Conservation (phyloP, 768 basidiomycete genomes). For the Suillus luteus region DNA sequence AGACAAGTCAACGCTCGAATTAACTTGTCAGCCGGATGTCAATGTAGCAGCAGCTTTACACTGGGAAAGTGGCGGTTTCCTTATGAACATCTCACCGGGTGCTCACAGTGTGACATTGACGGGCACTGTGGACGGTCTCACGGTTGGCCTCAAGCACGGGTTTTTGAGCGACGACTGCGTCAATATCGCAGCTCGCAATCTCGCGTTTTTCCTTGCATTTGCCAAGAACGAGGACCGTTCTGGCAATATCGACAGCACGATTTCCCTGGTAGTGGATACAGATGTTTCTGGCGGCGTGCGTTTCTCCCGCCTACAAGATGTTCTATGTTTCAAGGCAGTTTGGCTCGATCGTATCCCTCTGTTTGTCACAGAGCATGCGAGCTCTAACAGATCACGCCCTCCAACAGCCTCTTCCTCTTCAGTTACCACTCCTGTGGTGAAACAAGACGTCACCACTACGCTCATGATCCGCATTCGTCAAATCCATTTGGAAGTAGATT, state of each 20-base stretch:
- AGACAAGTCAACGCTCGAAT: conserved; percentile 81
- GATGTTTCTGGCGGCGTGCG: conserved; percentile 78
- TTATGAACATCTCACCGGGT: conserved; percentile 75
- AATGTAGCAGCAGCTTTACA: conserved; percentile 87
- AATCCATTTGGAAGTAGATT: conserved; percentile 74
- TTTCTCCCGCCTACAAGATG: conserved; percentile 87
- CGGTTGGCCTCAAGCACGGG: conserved; percentile 80
- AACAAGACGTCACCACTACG: conserved; percentile 56
- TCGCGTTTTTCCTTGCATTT: conserved; percentile 76
- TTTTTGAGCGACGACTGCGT: conserved; percentile 84
- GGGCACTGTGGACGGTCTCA: conserved; percentile 80
- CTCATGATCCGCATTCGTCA: conserved; percentile 72
- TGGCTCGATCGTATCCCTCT: conserved; percentile 89
- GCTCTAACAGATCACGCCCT: conserved; percentile 22
- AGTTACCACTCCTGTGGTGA: conserved; percentile 20
- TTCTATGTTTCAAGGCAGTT: conserved; percentile 93
- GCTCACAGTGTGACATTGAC: conserved; percentile 72
- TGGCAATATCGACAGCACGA: conserved; percentile 45
- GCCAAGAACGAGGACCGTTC: conserved; percentile 46
- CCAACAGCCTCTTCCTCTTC: conserved; percentile 20
- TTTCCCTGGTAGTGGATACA: conserved; percentile 84
- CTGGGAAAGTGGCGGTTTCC: conserved; percentile 95
- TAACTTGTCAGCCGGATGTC: conserved; percentile 89
- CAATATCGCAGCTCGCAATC: conserved; percentile 77
- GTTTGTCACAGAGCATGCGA: conserved; percentile 48